Evolutionary conservation across 768 basidiomycete species (phyloP), one percentile per base, ranked within the genome.

Genomic region (Scleroderma citrinum): DNA sequence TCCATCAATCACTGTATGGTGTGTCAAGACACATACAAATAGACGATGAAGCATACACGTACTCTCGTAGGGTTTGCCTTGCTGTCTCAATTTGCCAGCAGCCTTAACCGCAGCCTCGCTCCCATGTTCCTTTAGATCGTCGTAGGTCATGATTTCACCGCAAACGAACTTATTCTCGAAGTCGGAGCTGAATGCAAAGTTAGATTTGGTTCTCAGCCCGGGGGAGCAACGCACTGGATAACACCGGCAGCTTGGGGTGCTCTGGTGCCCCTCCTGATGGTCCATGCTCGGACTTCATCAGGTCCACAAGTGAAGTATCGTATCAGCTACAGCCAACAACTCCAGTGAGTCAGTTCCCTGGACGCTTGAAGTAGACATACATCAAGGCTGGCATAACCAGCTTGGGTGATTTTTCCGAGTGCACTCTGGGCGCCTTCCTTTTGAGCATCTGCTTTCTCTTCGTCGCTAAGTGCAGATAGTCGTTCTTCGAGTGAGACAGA

Each of bases 101-200:
- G 93, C 91, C 70, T 98, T 98, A 61, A 96, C 94, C 16, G 87
- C 82, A 7, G 80, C 54, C 73, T 99, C 96, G 53, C 86, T 87
- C 11, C 93, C 94, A 57, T 93, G 74, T 67, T 96, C 92, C 60
- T 85, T 85, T 52, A 99, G 73, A 68, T 97, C 96, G 0, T 83
- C 82, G 60, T 83, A 96, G 1, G 82, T 62, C 92, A 97, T 95
- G 64, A 98, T 95, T 70, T 97, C 95, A 67, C 92, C 93, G 55
- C 92, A 96, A 20, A 97, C 87, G 58, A 96, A 96, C 71, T 96
- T 94, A 69, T 95, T 90, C 73, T 97, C 92, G 64, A 98, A 97
- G 70, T 97, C 94, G 45, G 91, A 85, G 76, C 88, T 91, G 52
- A 31, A 44, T 35, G 17, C 7, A 19, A 17, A 36, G 35, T 47